Evolutionary conservation across 129 eudicot species (phyloP), one percentile per base, ranked within the genome.

Genomic region (Logfia minima): DNA sequence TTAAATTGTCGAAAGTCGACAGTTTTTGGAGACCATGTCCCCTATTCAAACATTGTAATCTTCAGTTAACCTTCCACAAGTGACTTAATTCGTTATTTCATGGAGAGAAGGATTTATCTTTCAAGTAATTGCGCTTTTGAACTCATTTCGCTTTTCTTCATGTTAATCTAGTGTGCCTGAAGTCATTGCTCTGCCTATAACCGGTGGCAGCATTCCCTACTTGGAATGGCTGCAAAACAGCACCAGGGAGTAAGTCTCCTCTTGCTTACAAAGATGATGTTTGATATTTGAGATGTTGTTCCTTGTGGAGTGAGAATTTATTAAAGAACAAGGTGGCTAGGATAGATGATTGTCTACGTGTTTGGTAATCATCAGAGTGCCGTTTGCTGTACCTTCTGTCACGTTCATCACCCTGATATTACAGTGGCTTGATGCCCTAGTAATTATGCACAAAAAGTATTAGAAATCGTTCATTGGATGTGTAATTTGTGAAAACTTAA

Each of bases 151-250:
- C 23, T 17, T 37, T 19, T n/a, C 19, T 35, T 67, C 14, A 11
- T 66, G 72, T 58, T 64, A 68, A 34, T 24, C 16, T 70, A 93
- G 98, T 7, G 96, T 93, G 63, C 97, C 98, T 66, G 98, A 85
- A 79, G 76, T 81, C 51, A 81, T 81, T 76, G 85, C 85, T 45
- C n/a, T 81, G 68, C 85, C 85, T 4, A 81, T 81, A 62, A 70
- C 51, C 0, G 85, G 85, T 69, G 85, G 85, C 32, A 81, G 85
- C 35, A 7, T 70, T 34, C 77, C 85, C 51, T 76, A 81, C 72
- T 32, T 81, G 51, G 77, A 81, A 70, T 81, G 85, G 85, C 81
- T 81, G 43, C 76, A 81, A 63, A 76, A 70, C 16, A 81, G 85
- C 73, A 81, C 85, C n/a, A 76, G 81, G 74, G 85, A 81, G 58